Base-by-base conservation (phyloP, 495 filamentous ascomycete genomes). In the Alectoria sarmentosa region DNA sequence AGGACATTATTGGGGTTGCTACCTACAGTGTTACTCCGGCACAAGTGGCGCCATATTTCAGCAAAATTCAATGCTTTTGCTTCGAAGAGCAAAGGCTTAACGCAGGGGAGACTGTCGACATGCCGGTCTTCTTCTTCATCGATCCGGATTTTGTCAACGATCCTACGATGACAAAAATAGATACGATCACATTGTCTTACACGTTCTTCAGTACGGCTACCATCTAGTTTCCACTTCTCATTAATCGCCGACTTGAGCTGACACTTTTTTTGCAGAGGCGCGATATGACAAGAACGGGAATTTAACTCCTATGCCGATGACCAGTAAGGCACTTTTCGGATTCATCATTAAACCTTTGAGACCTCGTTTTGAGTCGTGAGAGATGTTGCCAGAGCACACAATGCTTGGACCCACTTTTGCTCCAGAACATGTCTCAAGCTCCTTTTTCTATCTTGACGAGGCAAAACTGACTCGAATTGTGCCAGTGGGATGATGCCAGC, bases 41-140 rank as follows among this genome's bases (percentile, higher is more conserved):
- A 17, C 95, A 98, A 79, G 90, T 96, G 36, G 93, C 95, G 36
- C 93, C 90, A 6, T 99, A 99, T 73, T 99, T 99, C 75, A 91
- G 88, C 82, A 99, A 99, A 82, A 99, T 99, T 60, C 95, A 99
- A 77, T 99, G 95, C 70, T 99, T 99, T 76, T 99, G 95, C 74
- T 99, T 99, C 73, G 95, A 99, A 80, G 92, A 91, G 76, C 88
- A 98, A 82, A 84, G 95, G 67, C 77, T 98, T 60, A 93, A 92
- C 74, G 93, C 92, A 30, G 91, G 93, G 34, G 95, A 99, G 79
- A 91, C 91, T 42, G 95, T 99, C 60, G 95, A 99, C 78, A 99
- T 99, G 95, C 95, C 95, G 4, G 95, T 99, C 9, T 98, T 99
- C 79, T 99, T 99, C 73, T 99, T 96, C 75, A 89, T 99, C 70